A percentile compares a stretch with the other conserved stretches of the same genome.
Evolutionary conservation across 148 eudicot species (phyloP).

Genomic region (Spergularia marina): DNA sequence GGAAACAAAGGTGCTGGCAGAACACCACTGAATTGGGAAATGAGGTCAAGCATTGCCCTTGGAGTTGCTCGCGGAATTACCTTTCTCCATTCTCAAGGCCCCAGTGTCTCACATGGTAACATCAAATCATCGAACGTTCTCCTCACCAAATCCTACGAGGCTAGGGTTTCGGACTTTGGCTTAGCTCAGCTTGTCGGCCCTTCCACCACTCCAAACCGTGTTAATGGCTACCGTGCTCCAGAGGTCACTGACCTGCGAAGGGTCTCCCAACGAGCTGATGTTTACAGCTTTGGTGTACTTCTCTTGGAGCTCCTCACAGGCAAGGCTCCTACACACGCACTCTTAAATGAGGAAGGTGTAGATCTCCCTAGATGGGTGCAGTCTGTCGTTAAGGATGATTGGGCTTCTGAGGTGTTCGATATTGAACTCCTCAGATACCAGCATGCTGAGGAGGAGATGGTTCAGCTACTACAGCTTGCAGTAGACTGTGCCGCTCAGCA

Average conservation of each 20-base stretch:
- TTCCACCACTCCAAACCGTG: slow-evolving; percentile 28
- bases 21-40: slow-evolving; percentile 38
- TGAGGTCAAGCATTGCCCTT: slow-evolving; percentile 37
- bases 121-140: slow-evolving; percentile 40
- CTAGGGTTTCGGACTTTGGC: slow-evolving; percentile 37
- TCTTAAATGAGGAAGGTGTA: slow-evolving; percentile 38
- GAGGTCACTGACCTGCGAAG: slow-evolving; percentile 38
- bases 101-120: slow-evolving; percentile 33
- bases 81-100: slow-evolving; percentile 35
- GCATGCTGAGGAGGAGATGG: slow-evolving; percentile 46
- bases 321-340: slow-evolving; percentile 40
- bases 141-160: slow-evolving; percentile 35
- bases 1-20: slow-evolving; percentile 42
- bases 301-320: slow-evolving; percentile 47
- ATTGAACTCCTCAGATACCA: slow-evolving; percentile 39
- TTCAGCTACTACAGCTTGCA: slow-evolving; percentile 35
- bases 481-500: slow-evolving; percentile 36
- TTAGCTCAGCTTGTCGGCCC: slow-evolving; percentile 36
- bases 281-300: slow-evolving; percentile 45
- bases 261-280: slow-evolving; percentile 35
- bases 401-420: slow-evolving; percentile 44
- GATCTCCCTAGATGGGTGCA: slow-evolving; percentile 47
- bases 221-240: slow-evolving; percentile 44
- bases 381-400: slow-evolving; percentile 39
- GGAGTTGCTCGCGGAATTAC: slow-evolving; percentile 36